Conservation (phyloP, 2,329 filamentous ascomycete genomes). For the Chaetomiaceae sp. region DNA sequence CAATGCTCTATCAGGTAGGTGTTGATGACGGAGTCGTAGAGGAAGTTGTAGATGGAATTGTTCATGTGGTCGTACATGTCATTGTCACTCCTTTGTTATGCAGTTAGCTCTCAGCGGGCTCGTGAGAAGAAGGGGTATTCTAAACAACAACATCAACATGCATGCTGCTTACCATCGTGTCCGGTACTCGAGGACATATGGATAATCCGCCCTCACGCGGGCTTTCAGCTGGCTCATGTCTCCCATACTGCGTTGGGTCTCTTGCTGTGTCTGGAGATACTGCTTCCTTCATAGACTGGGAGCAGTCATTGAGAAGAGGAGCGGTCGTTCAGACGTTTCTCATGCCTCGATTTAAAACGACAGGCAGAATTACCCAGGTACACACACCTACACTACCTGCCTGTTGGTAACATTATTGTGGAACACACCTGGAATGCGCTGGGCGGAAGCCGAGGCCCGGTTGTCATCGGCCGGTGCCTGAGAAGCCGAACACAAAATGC, state of each 20-base stretch:
- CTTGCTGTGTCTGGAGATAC: no score
- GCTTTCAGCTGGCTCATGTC: conserved; percentile 47
- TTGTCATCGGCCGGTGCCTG: conserved; percentile 2
- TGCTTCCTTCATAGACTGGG: no score
- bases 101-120: background rate
- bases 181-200: conserved; percentile 73
- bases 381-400: no score
- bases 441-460: conserved; percentile 8
- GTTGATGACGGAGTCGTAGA: conserved; percentile 90
- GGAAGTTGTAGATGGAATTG: conserved; percentile 79
- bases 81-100: conserved; percentile 69
- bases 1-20: conserved; percentile 79
- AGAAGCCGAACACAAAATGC: background rate
- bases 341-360: no score
- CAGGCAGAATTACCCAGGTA: no score
- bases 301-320: no score
- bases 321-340: no score
- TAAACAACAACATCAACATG: background rate
- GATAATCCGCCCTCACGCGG: conserved; percentile 67
- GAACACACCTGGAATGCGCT: background rate
- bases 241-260: conserved; percentile 32
- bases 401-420: no score
- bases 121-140: background rate
- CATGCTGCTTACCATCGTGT: conserved; percentile 66
- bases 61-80: conserved; percentile 96